Percentiles rank a stretch among this genome's conserved stretches.
phyloP scores from a whole-genome alignment of 371 early-diverging fungal genomes.

The Apophysomyces sp. region DNA sequence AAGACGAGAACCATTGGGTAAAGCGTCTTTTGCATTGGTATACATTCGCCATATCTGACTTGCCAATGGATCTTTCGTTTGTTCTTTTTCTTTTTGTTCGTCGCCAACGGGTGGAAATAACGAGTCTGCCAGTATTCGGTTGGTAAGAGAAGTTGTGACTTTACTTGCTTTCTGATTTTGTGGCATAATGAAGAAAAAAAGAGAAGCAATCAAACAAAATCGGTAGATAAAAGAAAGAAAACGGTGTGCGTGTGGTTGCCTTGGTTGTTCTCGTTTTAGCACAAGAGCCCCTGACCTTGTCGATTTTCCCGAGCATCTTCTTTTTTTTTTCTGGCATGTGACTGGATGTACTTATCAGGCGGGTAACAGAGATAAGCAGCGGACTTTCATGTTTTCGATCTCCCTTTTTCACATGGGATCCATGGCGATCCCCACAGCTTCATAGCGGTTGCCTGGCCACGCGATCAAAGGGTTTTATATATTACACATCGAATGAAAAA shows the following conservation, averaged over 20 bases:
- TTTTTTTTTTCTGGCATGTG: neutral
- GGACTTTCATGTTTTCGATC: neutral
- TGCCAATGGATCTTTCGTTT: conserved; percentile 45
- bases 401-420: conserved; percentile 1
- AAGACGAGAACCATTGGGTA: conserved; percentile 55
- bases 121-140: neutral
- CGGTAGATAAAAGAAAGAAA: neutral
- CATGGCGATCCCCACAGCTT: neutral
- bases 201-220: no score
- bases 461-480: neutral
- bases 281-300: neutral
- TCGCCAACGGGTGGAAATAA: neutral
- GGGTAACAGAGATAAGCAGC: conserved; percentile 7
- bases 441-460: neutral
- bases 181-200: neutral
- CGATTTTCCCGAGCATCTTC: neutral
- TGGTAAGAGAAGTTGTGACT: neutral
- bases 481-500: neutral
- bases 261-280: neutral
- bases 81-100: neutral
- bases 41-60: conserved; percentile 60
- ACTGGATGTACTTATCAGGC: conserved; percentile 8
- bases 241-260: neutral
- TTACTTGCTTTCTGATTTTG: neutral
- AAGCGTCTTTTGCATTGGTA: conserved; percentile 55